Percentiles rank a stretch among this genome's conserved stretches.
These are phyloP conservation scores for Naganishia onofrii DNA, from an alignment of 768 basidiomycete species.

Conservation along the genomic window DNA sequence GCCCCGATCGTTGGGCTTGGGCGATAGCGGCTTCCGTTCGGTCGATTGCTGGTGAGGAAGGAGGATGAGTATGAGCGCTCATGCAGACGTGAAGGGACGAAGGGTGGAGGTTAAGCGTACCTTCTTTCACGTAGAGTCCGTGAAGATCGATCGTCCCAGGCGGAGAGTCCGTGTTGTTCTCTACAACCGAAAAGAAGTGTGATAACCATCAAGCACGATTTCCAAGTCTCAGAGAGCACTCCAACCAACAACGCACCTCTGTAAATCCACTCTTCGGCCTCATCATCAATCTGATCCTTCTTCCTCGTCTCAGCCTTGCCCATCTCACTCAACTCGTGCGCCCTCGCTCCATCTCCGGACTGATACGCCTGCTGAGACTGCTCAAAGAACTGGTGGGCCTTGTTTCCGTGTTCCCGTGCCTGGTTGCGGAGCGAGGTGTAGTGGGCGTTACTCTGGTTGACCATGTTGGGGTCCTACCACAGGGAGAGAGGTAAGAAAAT, in stretches of 20 bases:
- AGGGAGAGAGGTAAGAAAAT: not conserved
- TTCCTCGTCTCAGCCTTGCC: slow-evolving; percentile 74
- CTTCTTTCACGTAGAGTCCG: slow-evolving; percentile 87
- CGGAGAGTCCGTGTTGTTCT: slow-evolving; percentile 62
- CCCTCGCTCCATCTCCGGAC: slow-evolving; percentile 68
- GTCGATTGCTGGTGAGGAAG: slow-evolving; percentile 59
- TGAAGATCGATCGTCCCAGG: slow-evolving; percentile 82
- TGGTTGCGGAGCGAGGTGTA: slow-evolving; percentile 69
- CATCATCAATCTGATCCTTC: slow-evolving; percentile 73
- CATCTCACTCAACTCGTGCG: slow-evolving; percentile 75
- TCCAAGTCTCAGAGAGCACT: no score
- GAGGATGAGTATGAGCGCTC: not conserved
- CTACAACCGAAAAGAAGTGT: slow-evolving; percentile 28
- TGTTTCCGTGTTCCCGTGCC: slow-evolving; percentile 74
- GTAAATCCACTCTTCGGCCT: slow-evolving; percentile 88
- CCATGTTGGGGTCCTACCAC: slow-evolving; percentile 51
- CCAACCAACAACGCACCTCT: slow-evolving; percentile 57
- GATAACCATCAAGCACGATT: no score
- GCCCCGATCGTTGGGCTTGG: slow-evolving; percentile 64
- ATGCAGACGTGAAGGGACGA: not conserved
- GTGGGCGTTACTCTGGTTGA: slow-evolving; percentile 67
- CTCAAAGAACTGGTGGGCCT: slow-evolving; percentile 49
- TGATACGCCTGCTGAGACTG: slow-evolving; percentile 72
- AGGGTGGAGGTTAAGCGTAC: slow-evolving; percentile 17
- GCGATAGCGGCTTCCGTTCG: slow-evolving; percentile 69